Percentiles rank a stretch among this genome's conserved stretches.
Conservation (phyloP, 805 yeast genomes). For the Metschnikowia baotianmanensis region DNA sequence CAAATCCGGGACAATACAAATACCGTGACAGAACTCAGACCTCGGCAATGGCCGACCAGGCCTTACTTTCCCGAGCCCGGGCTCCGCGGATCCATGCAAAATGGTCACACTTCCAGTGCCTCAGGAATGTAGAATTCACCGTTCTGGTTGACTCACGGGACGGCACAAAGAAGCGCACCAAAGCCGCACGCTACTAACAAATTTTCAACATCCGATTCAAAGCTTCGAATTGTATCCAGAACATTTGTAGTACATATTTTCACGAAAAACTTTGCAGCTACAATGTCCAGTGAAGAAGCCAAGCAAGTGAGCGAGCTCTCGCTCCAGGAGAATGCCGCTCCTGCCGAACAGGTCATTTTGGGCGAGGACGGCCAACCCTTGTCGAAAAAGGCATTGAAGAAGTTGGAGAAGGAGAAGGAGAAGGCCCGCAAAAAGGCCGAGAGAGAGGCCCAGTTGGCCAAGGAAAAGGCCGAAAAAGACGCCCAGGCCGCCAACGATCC, state of each 20-base stretch:
- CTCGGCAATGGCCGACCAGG: no score
- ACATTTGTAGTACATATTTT: no score
- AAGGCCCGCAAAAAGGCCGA: constrained; percentile 92
- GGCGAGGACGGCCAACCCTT: constrained; percentile 83
- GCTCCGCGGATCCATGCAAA: no score
- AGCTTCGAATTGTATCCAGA: neutral
- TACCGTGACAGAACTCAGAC: no score
- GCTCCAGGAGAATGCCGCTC: constrained; percentile 18
- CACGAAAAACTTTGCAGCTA: neutral
- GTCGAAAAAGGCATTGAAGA: constrained; percentile 92
- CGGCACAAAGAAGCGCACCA: constrained; percentile 2
- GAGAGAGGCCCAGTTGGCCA: constrained; percentile 82
- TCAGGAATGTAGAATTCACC: no score
- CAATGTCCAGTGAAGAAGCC: constrained; percentile 20
- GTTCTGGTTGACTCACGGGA: constrained; percentile 3
- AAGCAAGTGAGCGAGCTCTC: constrained; percentile 18
- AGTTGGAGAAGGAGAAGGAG: constrained; percentile 88
- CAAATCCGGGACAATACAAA: no score
- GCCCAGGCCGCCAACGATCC: constrained; percentile 73
- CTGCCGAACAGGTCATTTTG: constrained; percentile 31
- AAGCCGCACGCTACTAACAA: neutral
- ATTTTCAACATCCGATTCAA: neutral
- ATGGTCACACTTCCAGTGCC: no score
- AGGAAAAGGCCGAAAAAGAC: constrained; percentile 80
- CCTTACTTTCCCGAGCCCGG: no score